Evolutionary conservation across 495 filamentous ascomycete species (phyloP).

Genomic region (Tuber aestivum): DNA sequence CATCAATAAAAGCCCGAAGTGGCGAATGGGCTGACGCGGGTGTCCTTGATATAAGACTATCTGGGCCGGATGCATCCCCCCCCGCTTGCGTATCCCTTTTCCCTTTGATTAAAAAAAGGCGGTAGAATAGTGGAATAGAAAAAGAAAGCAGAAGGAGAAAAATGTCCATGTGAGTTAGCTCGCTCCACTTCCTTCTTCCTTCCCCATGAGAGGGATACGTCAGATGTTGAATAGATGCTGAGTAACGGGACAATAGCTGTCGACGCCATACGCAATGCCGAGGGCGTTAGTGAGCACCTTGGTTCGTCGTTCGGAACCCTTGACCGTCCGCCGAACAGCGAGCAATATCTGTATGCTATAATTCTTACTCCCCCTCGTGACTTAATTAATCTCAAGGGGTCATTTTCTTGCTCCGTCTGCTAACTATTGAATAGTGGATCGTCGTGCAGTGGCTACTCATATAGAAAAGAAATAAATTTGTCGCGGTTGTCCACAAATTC

Average conservation of each 20-base stretch:
- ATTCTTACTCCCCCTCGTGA: neutral
- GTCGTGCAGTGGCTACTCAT: neutral
- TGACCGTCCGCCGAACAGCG: neutral
- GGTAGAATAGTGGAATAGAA: neutral
- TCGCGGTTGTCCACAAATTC: neutral
- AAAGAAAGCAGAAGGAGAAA: neutral
- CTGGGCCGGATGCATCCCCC: neutral
- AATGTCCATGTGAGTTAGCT: neutral
- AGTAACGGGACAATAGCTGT: neutral
- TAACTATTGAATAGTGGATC: neutral
- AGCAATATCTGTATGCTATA: neutral
- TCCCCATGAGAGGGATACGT: neutral
- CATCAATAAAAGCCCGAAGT: neutral
- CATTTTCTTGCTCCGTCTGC: neutral
- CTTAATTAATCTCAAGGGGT: neutral
- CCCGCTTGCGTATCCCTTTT: neutral
- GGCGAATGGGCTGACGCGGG: slow-evolving; percentile 1
- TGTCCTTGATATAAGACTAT: neutral
- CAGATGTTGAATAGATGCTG: neutral
- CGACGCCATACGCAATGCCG: neutral
- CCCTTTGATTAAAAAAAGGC: neutral
- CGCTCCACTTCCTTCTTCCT: neutral
- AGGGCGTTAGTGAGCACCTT: neutral
- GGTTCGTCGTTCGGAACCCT: neutral
- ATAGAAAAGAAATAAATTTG: neutral